Conservation (phyloP, 1,284 basidiomycete genomes). For the Pseudozyma flocculosa region DNA sequence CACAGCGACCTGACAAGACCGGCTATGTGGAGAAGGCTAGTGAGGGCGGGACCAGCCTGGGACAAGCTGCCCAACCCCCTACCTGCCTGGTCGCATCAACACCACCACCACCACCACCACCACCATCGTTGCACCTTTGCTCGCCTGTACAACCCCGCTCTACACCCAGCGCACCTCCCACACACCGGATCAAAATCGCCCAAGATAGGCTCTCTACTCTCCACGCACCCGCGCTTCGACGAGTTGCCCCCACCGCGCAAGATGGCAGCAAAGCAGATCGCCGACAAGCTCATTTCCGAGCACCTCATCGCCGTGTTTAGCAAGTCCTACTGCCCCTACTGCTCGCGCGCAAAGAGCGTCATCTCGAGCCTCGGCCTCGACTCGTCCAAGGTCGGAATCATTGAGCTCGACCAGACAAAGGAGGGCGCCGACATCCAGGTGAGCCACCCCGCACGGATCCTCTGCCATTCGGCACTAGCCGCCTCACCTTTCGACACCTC, state of each 20-base stretch:
- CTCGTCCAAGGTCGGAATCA: constrained; percentile 48
- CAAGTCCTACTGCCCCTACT: constrained; percentile 58
- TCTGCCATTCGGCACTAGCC: neutral
- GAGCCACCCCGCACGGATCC: constrained; percentile 10
- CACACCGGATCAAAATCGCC: neutral
- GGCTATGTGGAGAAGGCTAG: too few relatives aligned
- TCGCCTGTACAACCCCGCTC: too few relatives aligned
- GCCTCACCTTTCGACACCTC: neutral
- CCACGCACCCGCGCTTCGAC: constrained; percentile 1
- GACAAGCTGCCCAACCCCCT: too few relatives aligned
- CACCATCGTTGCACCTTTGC: too few relatives aligned
- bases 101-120: too few relatives aligned
- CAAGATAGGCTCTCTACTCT: constrained; percentile 28
- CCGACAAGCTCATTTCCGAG: constrained; percentile 55
- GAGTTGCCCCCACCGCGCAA: constrained; percentile 7
- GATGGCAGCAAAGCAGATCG: constrained; percentile 56
- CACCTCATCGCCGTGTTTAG: constrained; percentile 58
- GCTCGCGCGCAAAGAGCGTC: constrained; percentile 55
- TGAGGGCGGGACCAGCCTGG: too few relatives aligned
- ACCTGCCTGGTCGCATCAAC: too few relatives aligned
- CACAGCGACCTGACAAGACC: too few relatives aligned
- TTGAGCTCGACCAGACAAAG: constrained; percentile 58
- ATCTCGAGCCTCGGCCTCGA: constrained; percentile 52
- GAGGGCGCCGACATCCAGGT: constrained; percentile 53
- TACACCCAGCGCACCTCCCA: neutral